These are phyloP conservation scores for Candida maltosa DNA, from an alignment of 805 yeast species.

Conservation along the genomic window DNA sequence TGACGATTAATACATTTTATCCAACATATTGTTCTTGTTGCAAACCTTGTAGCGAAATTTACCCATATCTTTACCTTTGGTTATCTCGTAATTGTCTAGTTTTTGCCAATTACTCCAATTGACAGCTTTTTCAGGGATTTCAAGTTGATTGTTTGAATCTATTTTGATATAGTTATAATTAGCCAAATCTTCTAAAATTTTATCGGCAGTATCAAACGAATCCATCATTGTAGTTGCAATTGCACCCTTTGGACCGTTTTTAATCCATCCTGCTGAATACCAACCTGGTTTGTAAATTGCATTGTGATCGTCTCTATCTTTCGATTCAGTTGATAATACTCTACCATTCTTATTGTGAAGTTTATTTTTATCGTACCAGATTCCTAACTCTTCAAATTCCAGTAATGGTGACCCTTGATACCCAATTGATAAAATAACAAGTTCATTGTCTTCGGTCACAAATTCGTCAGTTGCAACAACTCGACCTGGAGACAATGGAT, in stretches of 20 bases:
- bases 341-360: slow-evolving; percentile 35
- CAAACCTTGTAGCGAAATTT: slow-evolving; percentile 60
- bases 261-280: slow-evolving; percentile 89
- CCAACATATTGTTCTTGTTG: slow-evolving; percentile 47
- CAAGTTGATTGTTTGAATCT: slow-evolving; percentile 10
- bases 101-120: slow-evolving; percentile 68
- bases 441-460: slow-evolving; percentile 45
- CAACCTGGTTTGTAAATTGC: slow-evolving; percentile 42
- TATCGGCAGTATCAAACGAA: slow-evolving; percentile 70
- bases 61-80: slow-evolving; percentile 44
- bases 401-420: slow-evolving; percentile 64
- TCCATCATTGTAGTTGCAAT: slow-evolving; percentile 89
- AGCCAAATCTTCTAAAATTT: slow-evolving; percentile 55
- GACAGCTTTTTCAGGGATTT: slow-evolving; percentile 24
- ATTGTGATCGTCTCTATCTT: slow-evolving; percentile 14
- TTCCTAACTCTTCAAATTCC: slow-evolving; percentile 48
- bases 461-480: slow-evolving; percentile 35
- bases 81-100: slow-evolving; percentile 52
- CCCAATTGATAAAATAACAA: slow-evolving; percentile 80
- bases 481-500: slow-evolving; percentile 28
- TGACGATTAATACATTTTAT: slow-evolving; percentile 8
- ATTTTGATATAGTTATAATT: slow-evolving; percentile 23
- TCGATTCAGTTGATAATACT: slow-evolving; percentile 14
- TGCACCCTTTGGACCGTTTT: slow-evolving; percentile 82
- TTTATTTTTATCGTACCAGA: slow-evolving; percentile 27